These are phyloP conservation scores for Tylopilus rubrobrunneus DNA, from an alignment of 768 basidiomycete genomes.

Conservation along the genomic window DNA sequence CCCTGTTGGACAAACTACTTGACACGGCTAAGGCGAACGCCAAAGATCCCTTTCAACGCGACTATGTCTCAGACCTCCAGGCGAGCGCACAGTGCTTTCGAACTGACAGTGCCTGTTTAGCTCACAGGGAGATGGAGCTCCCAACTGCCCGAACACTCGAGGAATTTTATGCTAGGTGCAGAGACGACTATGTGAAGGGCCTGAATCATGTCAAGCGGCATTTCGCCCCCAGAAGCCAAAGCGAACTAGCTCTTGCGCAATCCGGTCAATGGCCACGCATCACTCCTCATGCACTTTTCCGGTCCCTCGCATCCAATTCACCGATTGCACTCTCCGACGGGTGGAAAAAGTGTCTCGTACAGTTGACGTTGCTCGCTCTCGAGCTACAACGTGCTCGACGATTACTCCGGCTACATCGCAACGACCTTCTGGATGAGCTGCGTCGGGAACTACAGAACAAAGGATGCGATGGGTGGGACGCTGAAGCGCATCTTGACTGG, in stretches of 20 bases:
- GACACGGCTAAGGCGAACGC: background rate
- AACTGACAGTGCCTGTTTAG: background rate
- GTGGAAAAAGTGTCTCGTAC: conserved; percentile 32
- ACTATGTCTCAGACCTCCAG: conserved; percentile 9
- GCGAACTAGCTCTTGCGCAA: conserved; percentile 21
- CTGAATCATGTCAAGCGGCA: background rate
- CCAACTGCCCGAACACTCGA: conserved; percentile 1
- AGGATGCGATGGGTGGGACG: conserved; percentile 20
- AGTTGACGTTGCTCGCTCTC: conserved; percentile 28
- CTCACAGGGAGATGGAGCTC: background rate
- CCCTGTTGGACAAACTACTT: conserved; percentile 13
- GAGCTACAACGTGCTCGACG: conserved; percentile 37
- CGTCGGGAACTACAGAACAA: conserved; percentile 23
- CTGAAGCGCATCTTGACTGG: conserved; percentile 36
- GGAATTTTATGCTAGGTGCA: conserved; percentile 8
- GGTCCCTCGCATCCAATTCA: too few species aligned
- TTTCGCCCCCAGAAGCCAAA: conserved; percentile 13
- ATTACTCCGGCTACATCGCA: conserved; percentile 23
- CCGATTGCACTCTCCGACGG: conserved; percentile 5
- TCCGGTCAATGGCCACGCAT: too few species aligned
- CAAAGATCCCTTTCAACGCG: conserved; percentile 12
- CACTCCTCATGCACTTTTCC: too few species aligned
- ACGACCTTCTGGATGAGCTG: conserved; percentile 29
- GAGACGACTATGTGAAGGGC: background rate
- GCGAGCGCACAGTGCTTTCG: conserved; percentile 8